Evolutionary conservation across 805 yeast species (phyloP).

Genomic region (Metschnikowia corniflorae): DNA sequence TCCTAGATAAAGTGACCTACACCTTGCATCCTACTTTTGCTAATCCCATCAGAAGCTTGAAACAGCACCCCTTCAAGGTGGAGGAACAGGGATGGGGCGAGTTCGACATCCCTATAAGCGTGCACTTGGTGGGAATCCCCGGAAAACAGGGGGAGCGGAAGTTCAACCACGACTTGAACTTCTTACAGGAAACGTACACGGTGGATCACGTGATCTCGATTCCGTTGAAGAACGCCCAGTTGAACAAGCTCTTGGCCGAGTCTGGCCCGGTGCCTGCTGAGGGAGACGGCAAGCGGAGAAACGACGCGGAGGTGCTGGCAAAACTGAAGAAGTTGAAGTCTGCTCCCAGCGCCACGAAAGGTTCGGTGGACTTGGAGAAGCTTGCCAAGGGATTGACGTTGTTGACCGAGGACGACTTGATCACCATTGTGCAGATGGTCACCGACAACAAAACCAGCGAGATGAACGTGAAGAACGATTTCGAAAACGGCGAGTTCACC

Average conservation of each 20-base stretch:
- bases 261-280: conserved; percentile 73
- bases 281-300: conserved; percentile 37
- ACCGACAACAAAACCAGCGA: conserved; percentile 93
- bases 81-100: conserved; percentile 99
- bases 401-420: conserved; percentile 84
- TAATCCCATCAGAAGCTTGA: conserved; percentile 79
- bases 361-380: conserved; percentile 81
- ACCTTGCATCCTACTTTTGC: conserved; percentile 92
- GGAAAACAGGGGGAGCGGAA: conserved; percentile 90
- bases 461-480: conserved; percentile 92
- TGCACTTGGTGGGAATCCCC: conserved; percentile 54
- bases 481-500: conserved; percentile 95
- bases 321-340: conserved; percentile 53
- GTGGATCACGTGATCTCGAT: conserved; percentile 74
- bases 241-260: conserved; percentile 70
- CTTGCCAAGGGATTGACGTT: conserved; percentile 87
- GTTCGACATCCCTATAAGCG: conserved; percentile 78
- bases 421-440: conserved; percentile 95
- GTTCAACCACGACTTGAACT: conserved; percentile 85
- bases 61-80: conserved; percentile 79
- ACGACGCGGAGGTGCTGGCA: conserved; percentile 22
- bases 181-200: conserved; percentile 69
- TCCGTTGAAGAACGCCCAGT: conserved; percentile 67
- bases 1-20: conserved; percentile 90
- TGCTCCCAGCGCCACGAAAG: conserved; percentile 54